Evolutionary conservation across 1,139 yeast genomes (phyloP).

Genomic region (Zhuliangozyma blackwelliae): DNA sequence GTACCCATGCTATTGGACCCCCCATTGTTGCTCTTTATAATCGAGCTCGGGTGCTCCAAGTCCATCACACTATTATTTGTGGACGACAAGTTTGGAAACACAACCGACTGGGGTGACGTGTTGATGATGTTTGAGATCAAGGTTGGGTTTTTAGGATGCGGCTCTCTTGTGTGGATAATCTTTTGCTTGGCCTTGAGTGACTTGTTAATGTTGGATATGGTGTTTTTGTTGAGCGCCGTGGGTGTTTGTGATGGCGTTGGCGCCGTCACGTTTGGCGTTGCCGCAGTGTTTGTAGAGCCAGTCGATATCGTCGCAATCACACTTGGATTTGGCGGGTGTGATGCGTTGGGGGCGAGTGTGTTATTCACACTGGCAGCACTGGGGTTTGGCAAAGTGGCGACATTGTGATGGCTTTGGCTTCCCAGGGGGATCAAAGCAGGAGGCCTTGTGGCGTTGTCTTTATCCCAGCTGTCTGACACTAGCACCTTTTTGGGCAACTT

Average conservation of each 20-base stretch:
- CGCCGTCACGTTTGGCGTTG: conserved; percentile 2
- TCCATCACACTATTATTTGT: conserved; percentile 2
- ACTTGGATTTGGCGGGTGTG: neutral
- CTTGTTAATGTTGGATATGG: conserved; percentile 35
- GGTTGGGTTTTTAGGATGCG: conserved; percentile 33
- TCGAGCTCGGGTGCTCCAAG: conserved; percentile 1
- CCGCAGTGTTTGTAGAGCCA: neutral
- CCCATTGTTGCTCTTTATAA: too few relatives aligned
- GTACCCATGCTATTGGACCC: neutral
- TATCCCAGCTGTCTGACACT: conserved; percentile 2
- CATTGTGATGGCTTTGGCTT: too few relatives aligned
- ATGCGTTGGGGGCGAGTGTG: too few relatives aligned
- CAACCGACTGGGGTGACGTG: conserved; percentile 28
- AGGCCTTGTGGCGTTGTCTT: neutral
- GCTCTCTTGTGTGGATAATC: conserved; percentile 34
- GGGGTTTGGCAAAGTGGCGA: too few relatives aligned
- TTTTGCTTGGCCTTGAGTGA: conserved; percentile 41
- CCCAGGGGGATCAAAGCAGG: too few relatives aligned
- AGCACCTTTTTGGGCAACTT: conserved; percentile 5
- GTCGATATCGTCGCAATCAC: neutral
- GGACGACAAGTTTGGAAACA: conserved; percentile 20
- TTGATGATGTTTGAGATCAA: conserved; percentile 33
- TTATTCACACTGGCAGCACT: too few relatives aligned
- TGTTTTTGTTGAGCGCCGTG: conserved; percentile 23
- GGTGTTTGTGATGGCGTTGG: conserved; percentile 7